phyloP scores from a whole-genome alignment of 2,329 filamentous ascomycete species.

The Pyrenophora graminea region DNA sequence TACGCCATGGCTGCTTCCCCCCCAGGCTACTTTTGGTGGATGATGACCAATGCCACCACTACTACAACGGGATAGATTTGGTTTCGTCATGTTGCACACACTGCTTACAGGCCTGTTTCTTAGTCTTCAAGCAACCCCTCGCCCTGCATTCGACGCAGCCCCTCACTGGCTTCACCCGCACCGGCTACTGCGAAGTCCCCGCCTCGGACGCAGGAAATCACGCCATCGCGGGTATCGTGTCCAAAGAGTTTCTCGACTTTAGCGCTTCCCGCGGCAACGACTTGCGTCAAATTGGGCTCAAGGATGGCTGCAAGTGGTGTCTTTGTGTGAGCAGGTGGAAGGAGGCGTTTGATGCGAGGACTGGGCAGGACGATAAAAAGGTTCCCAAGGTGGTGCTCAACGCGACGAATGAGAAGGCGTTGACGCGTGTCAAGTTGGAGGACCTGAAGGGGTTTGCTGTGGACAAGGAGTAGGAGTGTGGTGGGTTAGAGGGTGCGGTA shows the following conservation, averaged over 20 bases:
- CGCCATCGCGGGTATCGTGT: slow-evolving; percentile 61
- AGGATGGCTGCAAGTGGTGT: slow-evolving; percentile 66
- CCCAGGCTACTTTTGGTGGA: background rate
- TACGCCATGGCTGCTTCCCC: background rate
- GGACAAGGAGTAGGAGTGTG: slow-evolving; percentile 34
- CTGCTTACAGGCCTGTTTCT: background rate
- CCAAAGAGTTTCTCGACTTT: slow-evolving; percentile 66
- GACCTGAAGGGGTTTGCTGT: slow-evolving; percentile 57
- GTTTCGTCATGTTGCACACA: background rate
- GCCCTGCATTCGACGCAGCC: slow-evolving; percentile 61
- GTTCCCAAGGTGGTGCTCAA: slow-evolving; percentile 56
- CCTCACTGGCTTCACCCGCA: slow-evolving; percentile 64
- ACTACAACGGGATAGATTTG: no score
- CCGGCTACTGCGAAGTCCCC: slow-evolving; percentile 64
- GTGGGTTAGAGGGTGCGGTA: background rate
- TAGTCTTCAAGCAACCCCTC: slow-evolving; percentile 47
- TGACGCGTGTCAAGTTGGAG: slow-evolving; percentile 54
- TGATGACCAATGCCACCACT: no score
- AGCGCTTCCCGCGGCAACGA: slow-evolving; percentile 63
- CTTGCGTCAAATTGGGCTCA: slow-evolving; percentile 59
- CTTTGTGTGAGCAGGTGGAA: slow-evolving; percentile 64
- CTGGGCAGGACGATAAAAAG: slow-evolving; percentile 51
- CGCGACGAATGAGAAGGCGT: slow-evolving; percentile 58
- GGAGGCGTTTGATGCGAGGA: slow-evolving; percentile 62
- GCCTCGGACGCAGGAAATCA: slow-evolving; percentile 63